Conservation (phyloP, 257 asterid species). For the Scutellaria minor region DNA sequence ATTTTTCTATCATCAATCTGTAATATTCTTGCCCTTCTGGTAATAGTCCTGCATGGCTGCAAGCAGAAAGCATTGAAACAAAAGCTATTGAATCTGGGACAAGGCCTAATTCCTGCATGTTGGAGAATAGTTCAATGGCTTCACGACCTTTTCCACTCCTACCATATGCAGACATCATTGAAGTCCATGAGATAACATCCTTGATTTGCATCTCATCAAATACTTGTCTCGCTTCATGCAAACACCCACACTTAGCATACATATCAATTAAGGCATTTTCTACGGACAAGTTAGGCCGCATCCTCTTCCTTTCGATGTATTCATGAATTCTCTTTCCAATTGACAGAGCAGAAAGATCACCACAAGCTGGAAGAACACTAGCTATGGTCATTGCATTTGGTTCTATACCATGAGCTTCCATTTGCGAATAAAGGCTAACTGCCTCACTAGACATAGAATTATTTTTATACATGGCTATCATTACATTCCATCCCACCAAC, state of each 20-base stretch:
- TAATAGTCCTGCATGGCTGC: conserved; percentile 87
- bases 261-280: conserved; percentile 89
- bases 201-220: conserved; percentile 63
- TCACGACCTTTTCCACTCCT: conserved; percentile 77
- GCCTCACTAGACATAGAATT: conserved; percentile 81
- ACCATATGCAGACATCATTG: conserved; percentile 84
- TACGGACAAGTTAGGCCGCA: conserved; percentile 66
- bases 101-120: conserved; percentile 60
- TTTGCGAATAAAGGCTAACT: conserved; percentile 56
- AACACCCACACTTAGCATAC: conserved; percentile 93
- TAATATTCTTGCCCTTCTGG: conserved; percentile 62
- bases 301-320: conserved; percentile 48
- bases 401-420: conserved; percentile 65
- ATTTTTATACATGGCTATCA: conserved; percentile 70
- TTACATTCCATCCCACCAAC: conserved; percentile 86
- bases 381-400: conserved; percentile 71
- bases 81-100: conserved; percentile 86
- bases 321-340: conserved; percentile 70
- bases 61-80: conserved; percentile 87
- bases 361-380: conserved; percentile 92
- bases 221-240: conserved; percentile 78
- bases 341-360: conserved; percentile 73
- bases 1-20: conserved; percentile 61
- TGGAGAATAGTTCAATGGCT: conserved; percentile 63
- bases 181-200: conserved; percentile 95